Evolutionary conservation across 169 alveolate species (phyloP).

Genomic region (Cryptosporidium meleagridis): DNA sequence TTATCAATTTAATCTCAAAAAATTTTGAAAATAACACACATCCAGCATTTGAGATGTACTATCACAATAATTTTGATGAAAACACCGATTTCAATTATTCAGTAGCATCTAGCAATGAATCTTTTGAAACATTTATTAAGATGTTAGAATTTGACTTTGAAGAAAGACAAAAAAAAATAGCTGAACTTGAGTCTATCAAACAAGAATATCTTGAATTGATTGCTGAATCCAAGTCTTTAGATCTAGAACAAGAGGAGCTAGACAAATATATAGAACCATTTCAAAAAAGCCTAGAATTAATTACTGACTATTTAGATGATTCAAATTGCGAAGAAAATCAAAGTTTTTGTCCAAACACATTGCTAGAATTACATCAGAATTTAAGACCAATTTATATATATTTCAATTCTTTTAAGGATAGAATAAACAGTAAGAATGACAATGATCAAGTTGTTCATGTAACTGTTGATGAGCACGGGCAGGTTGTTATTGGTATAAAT

Average conservation of each 20-base stretch:
- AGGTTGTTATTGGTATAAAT: conserved; percentile 15
- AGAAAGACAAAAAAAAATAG: not conserved
- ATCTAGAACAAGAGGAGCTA: conserved; percentile 19
- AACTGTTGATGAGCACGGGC: conserved; percentile 8
- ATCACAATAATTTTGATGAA: conserved; percentile 4
- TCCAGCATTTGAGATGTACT: conserved; percentile 46
- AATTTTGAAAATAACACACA: not conserved
- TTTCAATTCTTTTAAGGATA: not conserved
- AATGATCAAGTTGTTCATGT: not conserved
- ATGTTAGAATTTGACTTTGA: conserved; percentile 9
- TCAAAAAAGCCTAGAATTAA: not conserved
- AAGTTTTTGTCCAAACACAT: not conserved
- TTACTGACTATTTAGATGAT: not conserved
- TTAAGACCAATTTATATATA: conserved; percentile 45
- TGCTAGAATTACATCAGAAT: not conserved
- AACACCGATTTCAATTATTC: not conserved
- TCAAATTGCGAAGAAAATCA: not conserved
- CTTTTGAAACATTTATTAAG: not conserved
- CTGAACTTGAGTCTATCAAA: conserved; percentile 1
- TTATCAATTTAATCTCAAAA: not conserved
- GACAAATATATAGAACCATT: conserved; percentile 22
- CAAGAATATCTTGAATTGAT: not conserved
- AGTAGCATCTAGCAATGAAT: not conserved
- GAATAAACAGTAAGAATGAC: not conserved
- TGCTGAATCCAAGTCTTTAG: not conserved